Percentiles rank a stretch among this genome's conserved stretches.
Evolutionary conservation across 352 stramenopile species (phyloP).

Genomic region (Globisporangium okanoganense): DNA sequence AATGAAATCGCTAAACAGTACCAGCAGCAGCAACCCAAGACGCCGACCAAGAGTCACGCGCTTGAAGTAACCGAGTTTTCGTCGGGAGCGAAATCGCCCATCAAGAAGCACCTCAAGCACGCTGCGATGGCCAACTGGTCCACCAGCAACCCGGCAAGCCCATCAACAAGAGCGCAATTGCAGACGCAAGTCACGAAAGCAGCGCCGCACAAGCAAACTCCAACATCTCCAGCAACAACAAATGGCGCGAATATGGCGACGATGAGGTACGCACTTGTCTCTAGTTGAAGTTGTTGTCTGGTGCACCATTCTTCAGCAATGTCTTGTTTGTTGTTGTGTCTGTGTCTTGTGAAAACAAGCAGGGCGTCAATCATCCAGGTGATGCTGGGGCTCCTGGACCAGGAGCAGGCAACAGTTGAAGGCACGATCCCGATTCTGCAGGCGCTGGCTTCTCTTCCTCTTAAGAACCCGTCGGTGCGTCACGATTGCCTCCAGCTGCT

Average conservation of each 20-base stretch:
- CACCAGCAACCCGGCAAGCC: background rate
- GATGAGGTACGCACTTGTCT: background rate
- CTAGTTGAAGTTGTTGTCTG: constrained; percentile 6
- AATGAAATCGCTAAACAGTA: background rate
- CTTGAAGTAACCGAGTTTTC: background rate
- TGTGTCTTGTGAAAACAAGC: constrained; percentile 7
- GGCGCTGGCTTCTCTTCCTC: constrained; percentile 30
- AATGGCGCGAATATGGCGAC: constrained; percentile 3
- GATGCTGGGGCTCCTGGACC: constrained; percentile 52
- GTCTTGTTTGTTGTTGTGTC: background rate
- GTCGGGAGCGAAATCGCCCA: constrained; percentile 31
- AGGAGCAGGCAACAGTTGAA: constrained; percentile 41
- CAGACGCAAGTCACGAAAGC: background rate
- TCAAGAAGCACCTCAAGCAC: constrained; percentile 54
- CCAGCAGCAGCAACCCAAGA: constrained; percentile 8
- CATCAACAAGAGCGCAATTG: background rate
- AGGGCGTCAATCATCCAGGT: constrained; percentile 52
- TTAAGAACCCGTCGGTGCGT: constrained; percentile 35
- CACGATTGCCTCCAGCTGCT: constrained; percentile 39
- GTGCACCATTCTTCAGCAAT: background rate
- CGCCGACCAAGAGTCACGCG: background rate
- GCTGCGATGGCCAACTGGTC: constrained; percentile 10
- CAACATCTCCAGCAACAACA: background rate
- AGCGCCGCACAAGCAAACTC: background rate
- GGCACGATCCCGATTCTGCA: constrained; percentile 52